phyloP scores from a whole-genome alignment of 2,329 filamentous ascomycete species.

The Aschersonia sp. region DNA sequence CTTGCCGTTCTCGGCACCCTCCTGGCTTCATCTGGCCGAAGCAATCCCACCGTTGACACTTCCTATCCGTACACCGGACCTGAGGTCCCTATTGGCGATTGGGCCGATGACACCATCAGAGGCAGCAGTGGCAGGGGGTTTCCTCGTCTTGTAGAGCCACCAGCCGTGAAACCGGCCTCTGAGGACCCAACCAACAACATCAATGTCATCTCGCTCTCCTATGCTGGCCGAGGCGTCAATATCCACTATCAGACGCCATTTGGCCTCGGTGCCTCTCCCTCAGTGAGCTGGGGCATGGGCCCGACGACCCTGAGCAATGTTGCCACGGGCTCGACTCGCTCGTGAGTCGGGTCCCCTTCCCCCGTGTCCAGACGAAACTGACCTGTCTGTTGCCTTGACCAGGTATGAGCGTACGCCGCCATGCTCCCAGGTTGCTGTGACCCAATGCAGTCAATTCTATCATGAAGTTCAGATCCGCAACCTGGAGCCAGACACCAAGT shows the following conservation, averaged over 20 bases:
- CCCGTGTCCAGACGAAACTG: background rate
- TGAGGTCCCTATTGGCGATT: slow-evolving; percentile 31
- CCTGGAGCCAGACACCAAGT: slow-evolving; percentile 27
- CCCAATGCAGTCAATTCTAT: slow-evolving; percentile 36
- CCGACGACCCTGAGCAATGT: slow-evolving; percentile 17
- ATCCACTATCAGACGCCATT: slow-evolving; percentile 40
- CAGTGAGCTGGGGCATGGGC: slow-evolving; percentile 26
- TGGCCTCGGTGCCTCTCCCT: slow-evolving; percentile 28
- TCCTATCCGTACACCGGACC: slow-evolving; percentile 32
- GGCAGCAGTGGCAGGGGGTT: slow-evolving; percentile 39
- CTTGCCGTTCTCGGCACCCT: background rate
- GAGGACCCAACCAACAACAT: slow-evolving; percentile 33
- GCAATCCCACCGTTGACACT: slow-evolving; percentile 19
- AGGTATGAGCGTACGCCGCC: slow-evolving; percentile 36
- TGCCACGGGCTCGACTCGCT: slow-evolving; percentile 15
- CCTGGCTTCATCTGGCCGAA: slow-evolving; percentile 3
- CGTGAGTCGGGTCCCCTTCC: background rate
- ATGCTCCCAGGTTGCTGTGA: slow-evolving; percentile 28
- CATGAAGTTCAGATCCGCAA: slow-evolving; percentile 30
- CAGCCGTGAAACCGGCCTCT: slow-evolving; percentile 29
- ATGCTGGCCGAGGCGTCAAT: slow-evolving; percentile 32
- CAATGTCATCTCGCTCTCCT: slow-evolving; percentile 34
- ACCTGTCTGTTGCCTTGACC: background rate
- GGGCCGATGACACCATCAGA: slow-evolving; percentile 33
- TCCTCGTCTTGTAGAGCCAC: slow-evolving; percentile 31